These are phyloP conservation scores for Cinnamomum micranthum DNA, from an alignment of 164 flowering plant genomes.

Conservation along the genomic window DNA sequence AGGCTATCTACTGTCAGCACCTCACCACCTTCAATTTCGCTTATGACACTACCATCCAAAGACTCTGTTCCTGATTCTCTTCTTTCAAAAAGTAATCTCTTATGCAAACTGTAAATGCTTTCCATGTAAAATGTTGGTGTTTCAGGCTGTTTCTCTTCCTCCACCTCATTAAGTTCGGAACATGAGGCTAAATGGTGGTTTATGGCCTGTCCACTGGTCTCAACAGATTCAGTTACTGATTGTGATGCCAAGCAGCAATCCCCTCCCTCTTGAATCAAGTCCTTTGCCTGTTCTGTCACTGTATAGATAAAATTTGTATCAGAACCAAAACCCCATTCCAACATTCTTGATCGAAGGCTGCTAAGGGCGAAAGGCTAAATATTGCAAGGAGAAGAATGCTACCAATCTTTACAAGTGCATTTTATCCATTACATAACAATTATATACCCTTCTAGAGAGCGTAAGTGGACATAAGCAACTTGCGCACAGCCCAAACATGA, in stretches of 20 bases:
- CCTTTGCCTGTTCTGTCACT: constrained; percentile 26
- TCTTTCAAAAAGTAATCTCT: constrained; percentile 41
- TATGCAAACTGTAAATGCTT: constrained; percentile 32
- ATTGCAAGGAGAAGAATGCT: background rate
- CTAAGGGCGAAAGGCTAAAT: background rate
- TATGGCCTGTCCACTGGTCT: constrained; percentile 15
- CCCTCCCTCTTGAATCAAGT: constrained; percentile 24
- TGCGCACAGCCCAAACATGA: too few relatives aligned
- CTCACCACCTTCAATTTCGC: constrained; percentile 52
- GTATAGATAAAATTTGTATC: constrained; percentile 7
- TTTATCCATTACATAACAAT: background rate
- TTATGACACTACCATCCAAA: constrained; percentile 56
- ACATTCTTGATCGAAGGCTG: background rate
- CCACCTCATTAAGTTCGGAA: constrained; percentile 40
- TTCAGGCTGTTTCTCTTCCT: constrained; percentile 61
- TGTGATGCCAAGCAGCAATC: constrained; percentile 3
- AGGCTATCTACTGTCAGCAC: constrained; percentile 45
- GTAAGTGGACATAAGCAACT: too few relatives aligned
- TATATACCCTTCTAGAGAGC: background rate
- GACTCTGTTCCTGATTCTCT: constrained; percentile 51
- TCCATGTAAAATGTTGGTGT: constrained; percentile 47
- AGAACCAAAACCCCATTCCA: background rate
- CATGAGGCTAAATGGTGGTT: constrained; percentile 18
- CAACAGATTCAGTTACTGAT: constrained; percentile 11
- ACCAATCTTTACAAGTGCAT: background rate